Evolutionary conservation across 2,329 filamentous ascomycete genomes (phyloP).

Genomic region (Cordyceps fumosorosea): DNA sequence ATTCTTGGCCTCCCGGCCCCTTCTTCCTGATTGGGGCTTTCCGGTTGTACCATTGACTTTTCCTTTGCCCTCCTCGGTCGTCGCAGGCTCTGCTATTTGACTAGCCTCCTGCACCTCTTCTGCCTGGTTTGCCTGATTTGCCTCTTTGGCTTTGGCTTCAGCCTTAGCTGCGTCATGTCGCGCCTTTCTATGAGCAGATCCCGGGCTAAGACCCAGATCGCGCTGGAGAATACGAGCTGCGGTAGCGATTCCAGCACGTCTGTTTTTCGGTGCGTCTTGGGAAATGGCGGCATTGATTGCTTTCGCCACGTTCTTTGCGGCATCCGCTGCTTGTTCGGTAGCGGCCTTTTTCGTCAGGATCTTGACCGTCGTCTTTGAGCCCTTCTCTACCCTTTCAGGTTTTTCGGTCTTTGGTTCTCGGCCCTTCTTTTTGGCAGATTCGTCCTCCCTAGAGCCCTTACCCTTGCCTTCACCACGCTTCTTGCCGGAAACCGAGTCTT

Average conservation of each 20-base stretch:
- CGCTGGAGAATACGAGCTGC: constrained; percentile 60
- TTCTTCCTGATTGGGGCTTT: constrained; percentile 19
- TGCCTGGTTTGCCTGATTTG: constrained; percentile 13
- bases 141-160: constrained; percentile 30
- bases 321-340: constrained; percentile 41
- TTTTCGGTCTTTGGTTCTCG: constrained; percentile 46
- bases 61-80: constrained; percentile 15
- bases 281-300: constrained; percentile 24
- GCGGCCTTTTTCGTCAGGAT: constrained; percentile 55
- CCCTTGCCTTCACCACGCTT: constrained; percentile 43
- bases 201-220: constrained; percentile 58
- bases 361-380: constrained; percentile 52
- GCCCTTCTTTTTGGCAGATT: constrained; percentile 54
- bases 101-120: background rate
- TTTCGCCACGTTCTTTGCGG: constrained; percentile 35
- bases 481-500: constrained; percentile 45
- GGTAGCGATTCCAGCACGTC: constrained; percentile 54
- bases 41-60: constrained; percentile 16
- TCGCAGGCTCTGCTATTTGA: background rate
- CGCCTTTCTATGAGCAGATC: constrained; percentile 54
- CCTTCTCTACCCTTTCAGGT: background rate
- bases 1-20: constrained; percentile 31
- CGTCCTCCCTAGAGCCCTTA: constrained; percentile 44
- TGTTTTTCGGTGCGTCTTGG: constrained; percentile 45
- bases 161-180: constrained; percentile 53